Percentiles rank a stretch among this genome's conserved stretches.
Conservation (phyloP, 169 alveolate genomes). For the Cryptosporidium canis region DNA sequence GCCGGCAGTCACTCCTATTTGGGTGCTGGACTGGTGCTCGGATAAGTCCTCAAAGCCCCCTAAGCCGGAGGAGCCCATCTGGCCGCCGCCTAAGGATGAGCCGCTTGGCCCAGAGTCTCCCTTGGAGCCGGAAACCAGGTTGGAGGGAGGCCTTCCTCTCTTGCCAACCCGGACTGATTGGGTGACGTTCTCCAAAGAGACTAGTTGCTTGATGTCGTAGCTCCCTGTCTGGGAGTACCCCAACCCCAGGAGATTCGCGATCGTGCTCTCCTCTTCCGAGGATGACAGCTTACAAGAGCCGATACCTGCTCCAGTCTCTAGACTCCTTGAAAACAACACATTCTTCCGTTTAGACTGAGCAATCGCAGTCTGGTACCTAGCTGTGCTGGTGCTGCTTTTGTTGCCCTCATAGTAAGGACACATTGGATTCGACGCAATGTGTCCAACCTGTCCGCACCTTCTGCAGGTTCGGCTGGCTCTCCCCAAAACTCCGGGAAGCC, state of each 20-base stretch:
- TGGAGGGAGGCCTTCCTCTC: constrained; percentile 56
- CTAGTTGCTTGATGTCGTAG: constrained; percentile 14
- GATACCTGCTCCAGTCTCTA: neutral
- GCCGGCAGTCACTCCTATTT: neutral
- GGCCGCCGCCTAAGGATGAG: neutral
- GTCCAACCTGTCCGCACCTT: constrained; percentile 87
- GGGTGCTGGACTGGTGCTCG: neutral
- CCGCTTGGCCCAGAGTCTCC: neutral
- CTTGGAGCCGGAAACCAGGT: neutral
- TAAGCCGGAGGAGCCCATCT: neutral
- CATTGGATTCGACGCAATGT: constrained; percentile 87
- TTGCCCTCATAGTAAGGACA: constrained; percentile 81
- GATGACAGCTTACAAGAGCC: constrained; percentile 64
- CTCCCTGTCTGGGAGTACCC: constrained; percentile 40
- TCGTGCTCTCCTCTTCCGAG: constrained; percentile 55
- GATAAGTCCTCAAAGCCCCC: neutral
- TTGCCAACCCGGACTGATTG: constrained; percentile 41
- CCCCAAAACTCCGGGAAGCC: constrained; percentile 72
- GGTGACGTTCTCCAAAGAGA: constrained; percentile 20
- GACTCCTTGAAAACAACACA: neutral
- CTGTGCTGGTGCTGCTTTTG: constrained; percentile 43
- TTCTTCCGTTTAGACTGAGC: constrained; percentile 19
- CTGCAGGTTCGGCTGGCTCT: constrained; percentile 83
- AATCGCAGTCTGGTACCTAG: constrained; percentile 61
- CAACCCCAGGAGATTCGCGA: constrained; percentile 50